A percentile compares a stretch with the other conserved stretches of the same genome.
Conservation (phyloP, 371 early-diverging fungal genomes). For the Lichtheimia ornata region DNA sequence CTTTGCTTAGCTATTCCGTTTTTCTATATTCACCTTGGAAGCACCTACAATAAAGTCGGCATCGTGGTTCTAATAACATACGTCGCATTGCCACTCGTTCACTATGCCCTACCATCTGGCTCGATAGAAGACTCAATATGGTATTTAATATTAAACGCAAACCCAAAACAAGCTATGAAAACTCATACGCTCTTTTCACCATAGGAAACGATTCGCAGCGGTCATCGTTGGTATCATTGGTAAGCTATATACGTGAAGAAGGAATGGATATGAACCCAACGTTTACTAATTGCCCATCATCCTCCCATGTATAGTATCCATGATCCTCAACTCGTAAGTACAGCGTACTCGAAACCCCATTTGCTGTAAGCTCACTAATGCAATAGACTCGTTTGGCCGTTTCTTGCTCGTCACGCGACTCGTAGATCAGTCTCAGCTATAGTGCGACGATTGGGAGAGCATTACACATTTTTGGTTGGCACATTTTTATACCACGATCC, state of each 20-base stretch:
- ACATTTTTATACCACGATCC: conserved; percentile 42
- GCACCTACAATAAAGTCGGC: conserved; percentile 44
- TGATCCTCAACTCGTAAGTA: conserved; percentile 51
- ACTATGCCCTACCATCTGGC: conserved; percentile 33
- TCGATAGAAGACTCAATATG: conserved; percentile 38
- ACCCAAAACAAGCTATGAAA: background rate
- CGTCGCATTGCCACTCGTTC: conserved; percentile 37
- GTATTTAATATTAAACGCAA: conserved; percentile 17
- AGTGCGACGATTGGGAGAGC: conserved; percentile 40
- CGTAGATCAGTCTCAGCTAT: conserved; percentile 47
- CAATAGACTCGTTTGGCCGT: conserved; percentile 59
- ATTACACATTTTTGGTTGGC: conserved; percentile 42
- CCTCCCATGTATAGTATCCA: conserved; percentile 31
- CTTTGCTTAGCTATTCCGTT: conserved; percentile 37
- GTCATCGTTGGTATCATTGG: conserved; percentile 54
- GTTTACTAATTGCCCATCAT: too few relatives aligned
- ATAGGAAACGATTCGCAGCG: conserved; percentile 51
- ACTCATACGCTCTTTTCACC: background rate
- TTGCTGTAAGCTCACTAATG: background rate
- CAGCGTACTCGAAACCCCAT: too few relatives aligned
- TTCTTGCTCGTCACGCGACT: conserved; percentile 58
- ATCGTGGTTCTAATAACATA: conserved; percentile 45
- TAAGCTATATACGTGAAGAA: background rate
- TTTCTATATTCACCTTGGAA: conserved; percentile 48
- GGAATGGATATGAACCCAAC: too few relatives aligned